Evolutionary conservation across 768 basidiomycete genomes (phyloP).

Genomic region (Tricholoma bakamatsutake): DNA sequence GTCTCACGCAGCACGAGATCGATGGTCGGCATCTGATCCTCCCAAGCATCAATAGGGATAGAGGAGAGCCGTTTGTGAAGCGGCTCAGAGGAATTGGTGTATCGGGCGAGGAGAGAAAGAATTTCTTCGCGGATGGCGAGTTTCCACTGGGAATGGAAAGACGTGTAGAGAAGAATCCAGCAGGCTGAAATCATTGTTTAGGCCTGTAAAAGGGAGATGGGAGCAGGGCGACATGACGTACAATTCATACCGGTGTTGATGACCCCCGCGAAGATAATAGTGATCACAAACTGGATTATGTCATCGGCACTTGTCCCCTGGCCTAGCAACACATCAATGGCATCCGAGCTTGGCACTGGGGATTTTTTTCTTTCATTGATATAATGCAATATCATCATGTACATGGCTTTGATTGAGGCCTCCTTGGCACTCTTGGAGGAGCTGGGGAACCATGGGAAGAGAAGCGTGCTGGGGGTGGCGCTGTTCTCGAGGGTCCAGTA

Average conservation of each 20-base stretch:
- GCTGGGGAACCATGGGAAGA: conserved; percentile 31
- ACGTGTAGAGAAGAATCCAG: conserved; percentile 31
- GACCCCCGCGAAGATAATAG: conserved; percentile 32
- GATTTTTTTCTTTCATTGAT: conserved; percentile 23
- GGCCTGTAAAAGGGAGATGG: background rate
- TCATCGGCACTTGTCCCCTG: conserved; percentile 20
- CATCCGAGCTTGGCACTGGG: conserved; percentile 18
- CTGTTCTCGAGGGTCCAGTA: conserved; percentile 25
- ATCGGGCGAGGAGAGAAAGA: conserved; percentile 22
- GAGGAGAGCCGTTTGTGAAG: conserved; percentile 29
- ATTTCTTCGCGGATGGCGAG: conserved; percentile 23
- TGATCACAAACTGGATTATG: conserved; percentile 26
- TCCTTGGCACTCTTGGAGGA: conserved; percentile 22
- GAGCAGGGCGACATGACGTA: background rate
- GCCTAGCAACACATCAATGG: conserved; percentile 28
- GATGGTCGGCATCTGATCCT: conserved; percentile 31
- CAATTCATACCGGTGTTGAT: conserved; percentile 18
- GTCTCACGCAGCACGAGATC: conserved; percentile 35
- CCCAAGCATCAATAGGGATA: conserved; percentile 33
- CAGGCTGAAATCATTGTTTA: conserved; percentile 18
- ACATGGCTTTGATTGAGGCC: conserved; percentile 26
- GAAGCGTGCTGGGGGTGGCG: conserved; percentile 24
- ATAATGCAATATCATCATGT: conserved; percentile 17
- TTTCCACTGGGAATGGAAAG: conserved; percentile 29
- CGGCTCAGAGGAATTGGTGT: conserved; percentile 23